Conservation (phyloP, 2,329 filamentous ascomycete species). For the Diaporthe amygdali region DNA sequence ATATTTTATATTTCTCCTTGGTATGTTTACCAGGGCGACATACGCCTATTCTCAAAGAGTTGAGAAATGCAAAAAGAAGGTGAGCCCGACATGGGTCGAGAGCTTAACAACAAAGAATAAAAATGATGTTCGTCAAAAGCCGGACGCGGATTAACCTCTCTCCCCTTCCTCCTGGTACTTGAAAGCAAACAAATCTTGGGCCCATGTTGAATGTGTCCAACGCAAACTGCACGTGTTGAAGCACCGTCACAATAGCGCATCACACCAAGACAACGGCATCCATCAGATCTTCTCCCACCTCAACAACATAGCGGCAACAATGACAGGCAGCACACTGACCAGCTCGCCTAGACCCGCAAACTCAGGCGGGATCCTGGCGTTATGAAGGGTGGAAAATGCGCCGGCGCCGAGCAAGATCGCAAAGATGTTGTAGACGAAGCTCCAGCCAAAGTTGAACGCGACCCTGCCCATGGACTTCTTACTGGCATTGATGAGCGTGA, state of each 20-base stretch:
- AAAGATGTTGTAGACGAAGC: slow-evolving; percentile 71
- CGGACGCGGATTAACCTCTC: neutral
- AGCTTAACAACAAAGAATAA: neutral
- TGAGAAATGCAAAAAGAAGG: neutral
- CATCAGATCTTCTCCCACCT: slow-evolving; percentile 42
- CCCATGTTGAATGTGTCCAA: slow-evolving; percentile 1
- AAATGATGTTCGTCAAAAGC: too few relatives aligned
- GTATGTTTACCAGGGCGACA: neutral
- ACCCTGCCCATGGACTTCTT: slow-evolving; percentile 53
- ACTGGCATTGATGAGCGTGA: slow-evolving; percentile 62
- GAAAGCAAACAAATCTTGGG: neutral
- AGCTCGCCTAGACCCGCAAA: slow-evolving; percentile 76
- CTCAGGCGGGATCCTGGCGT: slow-evolving; percentile 55
- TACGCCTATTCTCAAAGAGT: neutral
- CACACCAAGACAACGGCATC: neutral
- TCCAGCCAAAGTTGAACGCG: slow-evolving; percentile 73
- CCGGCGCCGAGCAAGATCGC: slow-evolving; percentile 72
- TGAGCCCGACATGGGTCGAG: neutral
- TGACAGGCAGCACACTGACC: slow-evolving; percentile 75
- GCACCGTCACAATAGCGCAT: neutral
- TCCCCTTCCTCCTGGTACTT: neutral
- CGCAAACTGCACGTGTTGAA: neutral
- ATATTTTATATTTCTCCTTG: neutral
- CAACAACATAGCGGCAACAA: slow-evolving; percentile 59
- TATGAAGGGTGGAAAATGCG: slow-evolving; percentile 55